Base-by-base conservation (phyloP, 1,139 yeast genomes). In the Lodderomyces margitis region DNA sequence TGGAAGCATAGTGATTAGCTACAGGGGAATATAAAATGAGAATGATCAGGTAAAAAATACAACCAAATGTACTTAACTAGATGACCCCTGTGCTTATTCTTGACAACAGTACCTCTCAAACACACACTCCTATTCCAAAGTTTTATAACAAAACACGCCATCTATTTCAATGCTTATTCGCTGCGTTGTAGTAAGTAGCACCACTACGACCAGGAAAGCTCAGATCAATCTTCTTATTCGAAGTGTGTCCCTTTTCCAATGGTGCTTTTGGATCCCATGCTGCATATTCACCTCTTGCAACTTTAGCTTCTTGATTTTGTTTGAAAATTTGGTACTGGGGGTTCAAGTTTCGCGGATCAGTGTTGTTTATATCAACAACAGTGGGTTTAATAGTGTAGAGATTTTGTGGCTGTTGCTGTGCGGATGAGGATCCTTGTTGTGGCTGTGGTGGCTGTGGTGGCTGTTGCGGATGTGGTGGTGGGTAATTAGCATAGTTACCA, bases 201-300 rank as follows among this genome's bases (percentile, higher is more conserved):
- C 73, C 73, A 21, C 62, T 47, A 19, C 59, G 51, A 2, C 77
- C 77, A 2, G 77, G 76, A 39, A 70, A 71, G 4, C 55, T 53
- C 9, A 60, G 55, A 8, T 70, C 62, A 2, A 68, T 64, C 9
- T 57, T 55, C 33, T 53, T 55, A 5, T 55, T 50, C 34, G 56
- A 51, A 20, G 48, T 51, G 16, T 55, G 58, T 25, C 71, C 64
- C 15, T 58, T 58, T 21, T 57, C 57, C 48, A 68, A 58, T 2
- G 73, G 72, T 3, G 72, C 73, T 1, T 72, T 71, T 19, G 44
- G 40, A 19, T 30, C 21, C 25, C 17, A 16, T 11, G 28, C 25
- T 2, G 73, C 73, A 32, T 30, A 40, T 47, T 66, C 62, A 0
- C 75, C 77, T 8, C 59, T 50, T 9, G 59, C 54, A 25, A 61